Evolutionary conservation across 2,329 filamentous ascomycete genomes (phyloP), one percentile per base, ranked within the genome.

Genomic region (Penicillium hordei): DNA sequence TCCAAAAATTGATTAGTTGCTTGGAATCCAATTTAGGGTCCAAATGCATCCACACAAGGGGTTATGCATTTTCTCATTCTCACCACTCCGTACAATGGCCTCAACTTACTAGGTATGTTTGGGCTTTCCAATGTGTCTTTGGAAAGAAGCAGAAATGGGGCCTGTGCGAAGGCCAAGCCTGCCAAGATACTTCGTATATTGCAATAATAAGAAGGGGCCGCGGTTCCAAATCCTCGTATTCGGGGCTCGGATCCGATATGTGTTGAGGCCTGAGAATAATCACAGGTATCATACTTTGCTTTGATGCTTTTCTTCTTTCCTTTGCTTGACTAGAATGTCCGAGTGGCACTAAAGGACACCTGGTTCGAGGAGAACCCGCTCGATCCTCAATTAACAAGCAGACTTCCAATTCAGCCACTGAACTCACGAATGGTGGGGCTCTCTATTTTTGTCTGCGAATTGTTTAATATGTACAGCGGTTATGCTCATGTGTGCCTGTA

Each of bases 401-500:
- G 12, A 34, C 2, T 7, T 34, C 19, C 13, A 7, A 25, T 33
- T 40, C 40, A 38, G 48, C 25, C 46, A 56, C 40, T 23, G 33
- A 17, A 34, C 15, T 34, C 31, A 40, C n/a, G 5, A 15, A 15
- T 25, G 17, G 54, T 42, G 42, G 42, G 25, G 25, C n/a, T 25
- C n/a, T 23, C 31, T 56, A 56, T 31, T 52, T 56, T 39, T 45
- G 48, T 15, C 29, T 31, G 42, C 42, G 27, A 48, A 52, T 57
- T 9, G 38, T 21, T 21, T 23, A 13, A 10, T 9, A 1, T 19
- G 15, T 25, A 31, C 17, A 15, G 25, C 19, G 5, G 23, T 19
- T 43, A 44, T 52, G 13, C 29, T n/a, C 31, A 8, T n/a, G 33
- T 27, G 15, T 36, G 3, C 13, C 6, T n/a, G 19, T 10, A 15